Conservation (phyloP, 345 rosid species). For the Lenwebbia sp. region DNA sequence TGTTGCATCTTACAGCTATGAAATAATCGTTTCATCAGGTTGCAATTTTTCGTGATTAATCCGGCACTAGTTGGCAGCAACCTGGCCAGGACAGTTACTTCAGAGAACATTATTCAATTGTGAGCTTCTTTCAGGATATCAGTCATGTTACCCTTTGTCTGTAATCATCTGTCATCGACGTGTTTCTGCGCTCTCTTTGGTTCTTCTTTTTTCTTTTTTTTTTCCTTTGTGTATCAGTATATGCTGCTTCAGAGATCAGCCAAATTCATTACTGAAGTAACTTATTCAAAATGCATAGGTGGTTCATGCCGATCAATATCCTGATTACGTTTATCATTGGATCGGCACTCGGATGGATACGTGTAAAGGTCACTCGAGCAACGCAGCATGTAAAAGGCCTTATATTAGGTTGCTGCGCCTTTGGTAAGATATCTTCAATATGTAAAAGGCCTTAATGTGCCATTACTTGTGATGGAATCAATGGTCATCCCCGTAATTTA, state of each 20-base stretch:
- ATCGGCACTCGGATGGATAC: slow-evolving; percentile 35
- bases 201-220: neutral
- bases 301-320: slow-evolving; percentile 54
- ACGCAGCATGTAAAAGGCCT: slow-evolving; percentile 37
- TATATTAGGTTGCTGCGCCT: slow-evolving; percentile 41
- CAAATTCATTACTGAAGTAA: neutral
- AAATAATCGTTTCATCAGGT: slow-evolving; percentile 5
- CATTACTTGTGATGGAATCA: neutral
- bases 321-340: slow-evolving; percentile 28
- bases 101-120: slow-evolving; percentile 19
- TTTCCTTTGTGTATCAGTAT: neutral
- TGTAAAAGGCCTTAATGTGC: neutral
- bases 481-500: neutral
- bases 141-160: neutral
- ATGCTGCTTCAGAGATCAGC: neutral
- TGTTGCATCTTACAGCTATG: neutral
- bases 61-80: slow-evolving; percentile 33
- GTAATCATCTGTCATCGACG: neutral
- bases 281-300: slow-evolving; percentile 9
- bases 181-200: neutral
- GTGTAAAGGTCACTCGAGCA: slow-evolving; percentile 21
- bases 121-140: slow-evolving; percentile 9
- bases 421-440: slow-evolving; percentile 12
- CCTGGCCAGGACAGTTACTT: slow-evolving; percentile 27
- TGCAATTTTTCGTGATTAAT: slow-evolving; percentile 23